Base-by-base conservation (phyloP, 495 filamentous ascomycete species). In the Cercophora sp. region DNA sequence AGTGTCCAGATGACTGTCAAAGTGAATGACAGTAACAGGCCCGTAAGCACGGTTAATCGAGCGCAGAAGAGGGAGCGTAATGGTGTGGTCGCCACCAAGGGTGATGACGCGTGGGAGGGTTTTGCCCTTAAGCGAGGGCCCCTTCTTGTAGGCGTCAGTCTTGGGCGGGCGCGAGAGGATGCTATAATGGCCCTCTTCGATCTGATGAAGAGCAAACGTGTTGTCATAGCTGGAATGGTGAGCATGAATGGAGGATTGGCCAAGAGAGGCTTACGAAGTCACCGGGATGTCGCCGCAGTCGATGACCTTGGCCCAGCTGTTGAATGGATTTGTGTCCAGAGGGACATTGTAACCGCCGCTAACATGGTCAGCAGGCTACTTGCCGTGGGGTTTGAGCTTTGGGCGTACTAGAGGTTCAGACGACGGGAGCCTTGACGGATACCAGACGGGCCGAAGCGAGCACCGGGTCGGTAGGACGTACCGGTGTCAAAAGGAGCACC, bases 201-300 rank as follows among this genome's bases (percentile, higher is more conserved):
- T 91, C 65, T 91, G 87, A 3, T 79, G 79, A 41, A 91, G 79
- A 19, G 88, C 88, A 26, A 86, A 79, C 0, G 79, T 80, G 66
- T 92, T 92, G 69, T 92, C 87, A 54, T 88, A 72, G n/a, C n/a
- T n/a, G n/a, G n/a, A n/a, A n/a, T n/a, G n/a, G n/a, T n/a, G n/a
- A n/a, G n/a, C n/a, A n/a, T n/a, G n/a, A n/a, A n/a, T n/a, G n/a
- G n/a, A n/a, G n/a, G n/a, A n/a, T n/a, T n/a, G n/a, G n/a, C n/a
- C n/a, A n/a, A n/a, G n/a, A n/a, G n/a, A n/a, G n/a, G n/a, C n/a
- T n/a, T n/a, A n/a, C 16, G 88, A 87, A 3, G 86, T 89, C 32
- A 90, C 79, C 3, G 88, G 88, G 62, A 91, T 90, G 61, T 92
- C 88, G 51, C 88, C 88, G 64, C 87, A 91, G 73, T 91, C 87